Evolutionary conservation across 2,329 filamentous ascomycete genomes (phyloP).

Genomic region (Colletotrichum magnum): DNA sequence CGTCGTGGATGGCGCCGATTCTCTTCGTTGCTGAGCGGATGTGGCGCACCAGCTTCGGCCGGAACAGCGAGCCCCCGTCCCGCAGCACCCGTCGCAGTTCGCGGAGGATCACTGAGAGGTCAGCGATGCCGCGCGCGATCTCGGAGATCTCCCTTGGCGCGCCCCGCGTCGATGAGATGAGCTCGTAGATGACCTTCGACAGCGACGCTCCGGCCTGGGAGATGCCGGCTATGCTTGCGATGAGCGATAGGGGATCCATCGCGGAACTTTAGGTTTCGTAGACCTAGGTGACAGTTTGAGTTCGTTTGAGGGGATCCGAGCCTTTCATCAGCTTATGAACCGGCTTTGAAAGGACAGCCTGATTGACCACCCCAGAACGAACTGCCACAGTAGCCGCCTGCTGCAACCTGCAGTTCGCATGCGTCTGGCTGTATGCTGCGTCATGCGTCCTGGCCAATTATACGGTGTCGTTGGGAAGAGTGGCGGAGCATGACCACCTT

Average conservation of each 20-base stretch:
- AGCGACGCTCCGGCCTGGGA: neutral
- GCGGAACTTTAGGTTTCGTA: neutral
- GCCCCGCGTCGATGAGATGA: neutral
- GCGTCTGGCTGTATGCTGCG: no score
- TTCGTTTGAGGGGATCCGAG: no score
- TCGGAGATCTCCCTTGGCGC: neutral
- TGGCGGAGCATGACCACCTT: no score
- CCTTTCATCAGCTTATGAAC: no score
- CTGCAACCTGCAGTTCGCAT: no score
- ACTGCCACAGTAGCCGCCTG: no score
- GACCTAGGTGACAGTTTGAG: no score
- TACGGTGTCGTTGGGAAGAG: no score
- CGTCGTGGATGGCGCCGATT: neutral
- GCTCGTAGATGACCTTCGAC: neutral
- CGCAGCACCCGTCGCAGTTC: neutral
- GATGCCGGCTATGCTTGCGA: neutral
- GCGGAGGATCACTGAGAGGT: neutral
- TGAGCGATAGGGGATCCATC: neutral
- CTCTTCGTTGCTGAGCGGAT: neutral
- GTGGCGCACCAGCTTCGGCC: neutral
- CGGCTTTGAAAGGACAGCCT: no score
- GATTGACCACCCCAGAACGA: no score
- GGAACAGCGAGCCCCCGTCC: neutral
- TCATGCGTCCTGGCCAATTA: no score
- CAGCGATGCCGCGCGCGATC: neutral